phyloP scores from a whole-genome alignment of 1,284 basidiomycete genomes.

The Sporisorium reilianum region DNA sequence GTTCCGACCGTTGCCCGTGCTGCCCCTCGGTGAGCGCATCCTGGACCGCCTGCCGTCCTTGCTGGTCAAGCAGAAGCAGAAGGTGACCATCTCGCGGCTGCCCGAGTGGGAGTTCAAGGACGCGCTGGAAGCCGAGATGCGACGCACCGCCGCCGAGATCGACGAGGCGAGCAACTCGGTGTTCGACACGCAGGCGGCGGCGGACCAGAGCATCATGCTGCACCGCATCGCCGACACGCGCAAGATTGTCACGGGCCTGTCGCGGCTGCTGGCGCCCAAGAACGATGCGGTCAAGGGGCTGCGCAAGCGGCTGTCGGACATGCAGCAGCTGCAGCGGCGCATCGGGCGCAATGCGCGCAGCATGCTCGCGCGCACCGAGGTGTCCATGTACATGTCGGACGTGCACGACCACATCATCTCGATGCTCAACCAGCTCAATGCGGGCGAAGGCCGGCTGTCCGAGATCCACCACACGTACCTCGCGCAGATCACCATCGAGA shows the following conservation, averaged over 20 bases:
- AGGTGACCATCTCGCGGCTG: constrained; percentile 44
- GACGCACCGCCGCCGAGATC: constrained; percentile 51
- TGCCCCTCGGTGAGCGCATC: constrained; percentile 17
- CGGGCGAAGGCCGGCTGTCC: constrained; percentile 88
- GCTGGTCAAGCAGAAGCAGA: constrained; percentile 47
- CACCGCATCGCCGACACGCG: constrained; percentile 84
- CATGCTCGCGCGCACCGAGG: constrained; percentile 49
- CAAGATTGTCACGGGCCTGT: constrained; percentile 83
- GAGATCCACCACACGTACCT: constrained; percentile 89
- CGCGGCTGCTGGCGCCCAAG: constrained; percentile 82
- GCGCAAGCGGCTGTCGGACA: constrained; percentile 76
- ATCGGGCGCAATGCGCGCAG: constrained; percentile 47
- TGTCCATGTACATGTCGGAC: constrained; percentile 86
- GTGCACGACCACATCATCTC: constrained; percentile 94
- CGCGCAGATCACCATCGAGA: constrained; percentile 78
- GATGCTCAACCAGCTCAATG: constrained; percentile 84
- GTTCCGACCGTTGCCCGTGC: constrained; percentile 23
- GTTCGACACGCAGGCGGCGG: constrained; percentile 56
- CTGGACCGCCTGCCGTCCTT: constrained; percentile 27
- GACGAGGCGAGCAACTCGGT: constrained; percentile 49
- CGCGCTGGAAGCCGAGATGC: constrained; percentile 47
- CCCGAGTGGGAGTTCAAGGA: constrained; percentile 53
- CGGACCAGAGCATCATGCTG: constrained; percentile 71
- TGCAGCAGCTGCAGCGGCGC: constrained; percentile 63
- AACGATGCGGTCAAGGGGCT: constrained; percentile 84